phyloP scores from a whole-genome alignment of 768 basidiomycete genomes.

The Lactifluus volemus region DNA sequence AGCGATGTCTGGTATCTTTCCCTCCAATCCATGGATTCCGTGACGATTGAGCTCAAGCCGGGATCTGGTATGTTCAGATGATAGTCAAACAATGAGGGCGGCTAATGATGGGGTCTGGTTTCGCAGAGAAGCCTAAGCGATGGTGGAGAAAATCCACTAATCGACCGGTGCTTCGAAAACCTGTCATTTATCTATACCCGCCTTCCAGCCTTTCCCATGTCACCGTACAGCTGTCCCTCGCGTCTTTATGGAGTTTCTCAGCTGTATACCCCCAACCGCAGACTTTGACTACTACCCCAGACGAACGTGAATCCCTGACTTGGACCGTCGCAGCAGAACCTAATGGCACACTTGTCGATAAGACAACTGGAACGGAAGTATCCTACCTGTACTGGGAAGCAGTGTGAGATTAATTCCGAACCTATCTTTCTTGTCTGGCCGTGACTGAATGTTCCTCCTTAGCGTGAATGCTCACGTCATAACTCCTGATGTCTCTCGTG shows the following conservation, averaged over 20 bases:
- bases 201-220: constrained; percentile 1
- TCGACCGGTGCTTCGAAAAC: neutral
- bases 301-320: neutral
- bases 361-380: constrained; percentile 2
- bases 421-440: neutral
- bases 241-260: neutral
- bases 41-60: neutral
- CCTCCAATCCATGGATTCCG: neutral
- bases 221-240: neutral
- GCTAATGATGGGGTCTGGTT: neutral
- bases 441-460: neutral
- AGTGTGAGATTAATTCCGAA: neutral
- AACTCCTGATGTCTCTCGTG: neutral
- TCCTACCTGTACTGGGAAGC: constrained; percentile 11
- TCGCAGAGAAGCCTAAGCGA: no score
- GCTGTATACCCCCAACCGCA: neutral
- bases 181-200: constrained; percentile 4
- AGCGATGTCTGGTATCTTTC: neutral
- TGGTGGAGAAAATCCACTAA: no score
- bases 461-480: neutral
- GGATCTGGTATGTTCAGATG: neutral
- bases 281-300: neutral
- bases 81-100: neutral
- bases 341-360: constrained; percentile 3
- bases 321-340: constrained; percentile 9